Evolutionary conservation across 768 basidiomycete genomes (phyloP).

Genomic region (Tulasnella sp.): DNA sequence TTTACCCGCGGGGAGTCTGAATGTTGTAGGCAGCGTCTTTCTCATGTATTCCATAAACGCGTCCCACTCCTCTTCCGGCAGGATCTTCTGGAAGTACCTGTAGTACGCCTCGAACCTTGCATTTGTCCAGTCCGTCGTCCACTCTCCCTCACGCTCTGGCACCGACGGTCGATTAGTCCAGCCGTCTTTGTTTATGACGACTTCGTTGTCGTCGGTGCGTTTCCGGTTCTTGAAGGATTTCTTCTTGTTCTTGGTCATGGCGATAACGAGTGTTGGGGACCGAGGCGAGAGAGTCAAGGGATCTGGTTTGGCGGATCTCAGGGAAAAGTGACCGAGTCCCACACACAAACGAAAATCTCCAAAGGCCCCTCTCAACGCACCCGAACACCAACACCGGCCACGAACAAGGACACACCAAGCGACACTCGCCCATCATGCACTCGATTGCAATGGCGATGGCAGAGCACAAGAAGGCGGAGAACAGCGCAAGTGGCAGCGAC

Average conservation of each 20-base stretch:
- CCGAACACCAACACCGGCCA: background rate
- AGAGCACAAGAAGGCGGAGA: conserved; percentile 29
- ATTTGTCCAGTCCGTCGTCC: conserved; percentile 42
- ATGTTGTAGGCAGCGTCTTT: conserved; percentile 86
- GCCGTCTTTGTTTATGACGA: conserved; percentile 20
- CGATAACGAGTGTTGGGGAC: background rate
- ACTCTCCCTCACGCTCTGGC: conserved; percentile 31
- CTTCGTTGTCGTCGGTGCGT: background rate
- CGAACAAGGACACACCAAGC: background rate
- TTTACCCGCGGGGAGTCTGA: conserved; percentile 86
- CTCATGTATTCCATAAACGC: conserved; percentile 65
- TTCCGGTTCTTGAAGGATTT: conserved; percentile 22
- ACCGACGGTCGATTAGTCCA: conserved; percentile 25
- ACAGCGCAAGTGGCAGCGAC: conserved; percentile 34
- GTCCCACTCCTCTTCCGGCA: conserved; percentile 75
- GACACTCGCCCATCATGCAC: conserved; percentile 12
- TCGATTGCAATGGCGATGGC: conserved; percentile 19
- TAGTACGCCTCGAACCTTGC: conserved; percentile 51
- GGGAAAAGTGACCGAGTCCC: conserved; percentile 4
- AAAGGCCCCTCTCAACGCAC: background rate
- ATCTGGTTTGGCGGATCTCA: conserved; percentile 3
- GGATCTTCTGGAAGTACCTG: conserved; percentile 69
- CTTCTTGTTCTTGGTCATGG: conserved; percentile 6
- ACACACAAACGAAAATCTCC: conserved; percentile 11
- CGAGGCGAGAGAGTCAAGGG: conserved; percentile 15